Conservation (phyloP, 495 filamentous ascomycete species). For the Neurospora sublineolata region DNA sequence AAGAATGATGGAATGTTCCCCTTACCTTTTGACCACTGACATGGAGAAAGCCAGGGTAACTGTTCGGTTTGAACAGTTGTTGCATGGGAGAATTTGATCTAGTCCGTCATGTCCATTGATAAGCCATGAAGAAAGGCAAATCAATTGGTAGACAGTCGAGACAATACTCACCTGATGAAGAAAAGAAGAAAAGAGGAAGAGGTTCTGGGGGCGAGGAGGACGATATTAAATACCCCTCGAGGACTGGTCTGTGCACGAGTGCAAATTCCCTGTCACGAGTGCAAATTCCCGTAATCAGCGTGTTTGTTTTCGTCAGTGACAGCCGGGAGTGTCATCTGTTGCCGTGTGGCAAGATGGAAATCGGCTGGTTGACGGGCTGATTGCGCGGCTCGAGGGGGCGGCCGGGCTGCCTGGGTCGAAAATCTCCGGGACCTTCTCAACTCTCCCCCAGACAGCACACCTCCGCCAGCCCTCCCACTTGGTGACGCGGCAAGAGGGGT, state of each 20-base stretch:
- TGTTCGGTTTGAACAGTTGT: not conserved
- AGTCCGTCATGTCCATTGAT: not conserved
- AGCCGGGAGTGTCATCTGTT: not conserved
- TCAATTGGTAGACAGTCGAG: not conserved
- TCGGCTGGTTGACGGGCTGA: not conserved
- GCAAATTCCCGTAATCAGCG: not conserved
- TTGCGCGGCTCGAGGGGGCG: not conserved
- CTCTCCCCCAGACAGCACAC: not conserved
- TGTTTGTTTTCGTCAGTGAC: not conserved
- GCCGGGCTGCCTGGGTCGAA: not conserved
- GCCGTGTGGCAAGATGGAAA: not conserved
- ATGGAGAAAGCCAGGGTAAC: not conserved
- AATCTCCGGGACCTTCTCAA: not conserved
- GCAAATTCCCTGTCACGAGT: not conserved
- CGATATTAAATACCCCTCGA: not conserved
- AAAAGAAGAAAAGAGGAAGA: not conserved
- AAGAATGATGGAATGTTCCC: not conserved
- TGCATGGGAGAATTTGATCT: not conserved
- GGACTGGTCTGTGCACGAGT: slow-evolving; percentile 5
- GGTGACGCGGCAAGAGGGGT: not conserved
- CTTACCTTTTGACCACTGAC: not conserved
- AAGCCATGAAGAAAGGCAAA: not conserved
- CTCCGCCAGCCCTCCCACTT: not conserved
- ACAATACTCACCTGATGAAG: not conserved
- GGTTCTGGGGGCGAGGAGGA: not conserved